Conservation (phyloP, 441 rosid species). For the Gossypium lobatum region DNA sequence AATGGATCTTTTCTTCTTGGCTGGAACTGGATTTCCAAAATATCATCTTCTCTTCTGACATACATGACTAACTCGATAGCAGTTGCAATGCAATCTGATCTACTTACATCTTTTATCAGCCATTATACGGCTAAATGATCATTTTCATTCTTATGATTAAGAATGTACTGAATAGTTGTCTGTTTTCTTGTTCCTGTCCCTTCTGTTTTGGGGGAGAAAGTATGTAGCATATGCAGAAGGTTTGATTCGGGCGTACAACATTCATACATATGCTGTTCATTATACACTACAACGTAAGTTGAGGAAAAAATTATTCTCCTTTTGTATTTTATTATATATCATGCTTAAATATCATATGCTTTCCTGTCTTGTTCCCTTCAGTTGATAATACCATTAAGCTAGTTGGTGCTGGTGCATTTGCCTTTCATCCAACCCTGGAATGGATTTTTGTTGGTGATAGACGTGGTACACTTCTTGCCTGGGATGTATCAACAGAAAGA, state of each 20-base stretch:
- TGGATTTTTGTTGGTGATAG: constrained; percentile 99
- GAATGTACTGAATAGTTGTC: constrained; percentile 7
- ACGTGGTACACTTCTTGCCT: constrained; percentile 93
- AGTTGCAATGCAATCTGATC: constrained; percentile 1
- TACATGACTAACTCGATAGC: not conserved
- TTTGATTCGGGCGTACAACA: constrained; percentile 95
- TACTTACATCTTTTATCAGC: not conserved
- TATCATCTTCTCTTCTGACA: not conserved
- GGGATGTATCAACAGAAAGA: constrained; percentile 99
- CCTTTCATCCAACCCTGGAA: constrained; percentile 93
- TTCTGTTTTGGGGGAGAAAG: constrained; percentile 32
- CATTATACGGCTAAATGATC: not conserved
- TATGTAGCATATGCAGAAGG: constrained; percentile 99
- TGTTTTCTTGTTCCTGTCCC: constrained; percentile 23
- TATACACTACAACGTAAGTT: constrained; percentile 91
- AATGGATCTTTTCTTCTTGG: constrained; percentile 1
- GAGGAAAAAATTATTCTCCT: constrained; percentile 4
- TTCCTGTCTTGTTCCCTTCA: constrained; percentile 27
- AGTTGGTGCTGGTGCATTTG: constrained; percentile 91
- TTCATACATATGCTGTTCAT: constrained; percentile 87
- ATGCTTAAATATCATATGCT: not conserved
- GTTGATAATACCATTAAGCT: constrained; percentile 98
- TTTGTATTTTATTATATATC: constrained; percentile 2
- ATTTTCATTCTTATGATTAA: constrained; percentile 13
- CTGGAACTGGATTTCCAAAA: not conserved